Conservation (phyloP, 2,329 filamentous ascomycete species). For the Magnaporthiopsis poae region DNA sequence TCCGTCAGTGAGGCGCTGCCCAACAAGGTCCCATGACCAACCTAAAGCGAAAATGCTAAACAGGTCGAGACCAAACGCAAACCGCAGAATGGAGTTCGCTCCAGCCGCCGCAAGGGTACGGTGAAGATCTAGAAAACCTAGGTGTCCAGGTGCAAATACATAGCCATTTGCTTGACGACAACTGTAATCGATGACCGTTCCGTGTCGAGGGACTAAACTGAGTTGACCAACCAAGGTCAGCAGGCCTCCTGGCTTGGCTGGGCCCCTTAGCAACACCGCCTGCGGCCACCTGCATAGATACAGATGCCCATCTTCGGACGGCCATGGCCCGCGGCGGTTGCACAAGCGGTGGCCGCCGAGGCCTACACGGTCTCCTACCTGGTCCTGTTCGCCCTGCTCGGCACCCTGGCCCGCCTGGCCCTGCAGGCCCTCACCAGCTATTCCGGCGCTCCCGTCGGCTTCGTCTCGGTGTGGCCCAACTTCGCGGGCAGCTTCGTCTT, state of each 20-base stretch:
- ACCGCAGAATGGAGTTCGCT: too few relatives aligned
- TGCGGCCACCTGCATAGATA: neutral
- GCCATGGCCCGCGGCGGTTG: constrained; percentile 29
- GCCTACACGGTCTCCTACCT: constrained; percentile 72
- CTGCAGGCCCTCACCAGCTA: constrained; percentile 72
- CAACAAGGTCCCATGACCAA: too few relatives aligned
- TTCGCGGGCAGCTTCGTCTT: constrained; percentile 71
- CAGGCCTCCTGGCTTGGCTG: too few relatives aligned
- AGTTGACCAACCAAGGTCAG: neutral
- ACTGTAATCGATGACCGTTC: too few relatives aligned
- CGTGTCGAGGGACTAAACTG: neutral
- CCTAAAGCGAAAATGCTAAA: too few relatives aligned
- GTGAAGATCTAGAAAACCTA: too few relatives aligned
- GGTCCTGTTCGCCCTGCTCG: constrained; percentile 73
- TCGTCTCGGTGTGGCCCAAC: constrained; percentile 77
- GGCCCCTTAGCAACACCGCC: neutral
- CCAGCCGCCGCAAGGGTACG: too few relatives aligned
- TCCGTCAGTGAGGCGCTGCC: too few relatives aligned
- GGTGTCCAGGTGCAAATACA: too few relatives aligned
- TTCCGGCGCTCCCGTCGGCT: constrained; percentile 63
- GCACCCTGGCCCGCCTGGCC: constrained; percentile 73
- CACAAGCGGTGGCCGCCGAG: constrained; percentile 36
- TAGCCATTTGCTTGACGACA: too few relatives aligned
- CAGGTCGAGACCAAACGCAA: too few relatives aligned
- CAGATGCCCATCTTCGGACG: neutral